These are phyloP conservation scores for Fremontodendron californicum DNA, from an alignment of 345 rosid species.

Conservation along the genomic window DNA sequence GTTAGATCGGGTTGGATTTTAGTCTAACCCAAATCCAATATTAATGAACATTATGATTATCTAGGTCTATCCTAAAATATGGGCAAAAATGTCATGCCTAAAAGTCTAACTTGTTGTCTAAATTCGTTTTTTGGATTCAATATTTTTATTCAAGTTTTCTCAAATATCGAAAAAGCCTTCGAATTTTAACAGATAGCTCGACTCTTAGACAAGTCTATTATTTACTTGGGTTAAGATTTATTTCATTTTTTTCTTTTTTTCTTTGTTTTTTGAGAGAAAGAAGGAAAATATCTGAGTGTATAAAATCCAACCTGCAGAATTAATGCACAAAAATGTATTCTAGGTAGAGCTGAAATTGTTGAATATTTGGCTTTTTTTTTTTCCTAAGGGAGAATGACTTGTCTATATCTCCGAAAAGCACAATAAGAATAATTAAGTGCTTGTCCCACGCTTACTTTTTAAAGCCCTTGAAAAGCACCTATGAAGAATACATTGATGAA, in stretches of 20 bases:
- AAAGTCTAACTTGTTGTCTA: no score
- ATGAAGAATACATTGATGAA: neutral
- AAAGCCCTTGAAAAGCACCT: neutral
- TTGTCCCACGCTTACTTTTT: constrained; percentile 1
- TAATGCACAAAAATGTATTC: neutral
- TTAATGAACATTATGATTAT: no score
- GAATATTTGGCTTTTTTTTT: neutral
- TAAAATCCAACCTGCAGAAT: neutral
- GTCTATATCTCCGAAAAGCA: neutral
- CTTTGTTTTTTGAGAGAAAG: neutral
- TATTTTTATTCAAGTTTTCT: no score
- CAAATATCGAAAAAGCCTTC: no score
- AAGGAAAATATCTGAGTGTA: neutral
- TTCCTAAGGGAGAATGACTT: neutral
- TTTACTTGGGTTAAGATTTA: neutral
- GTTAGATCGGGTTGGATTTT: no score
- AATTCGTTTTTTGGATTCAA: no score
- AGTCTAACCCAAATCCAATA: no score
- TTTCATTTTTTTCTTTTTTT: neutral
- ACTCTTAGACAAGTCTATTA: no score
- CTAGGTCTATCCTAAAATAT: no score
- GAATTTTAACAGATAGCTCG: no score
- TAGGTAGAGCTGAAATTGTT: constrained; percentile 8
- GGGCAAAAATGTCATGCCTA: no score
- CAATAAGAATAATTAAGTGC: constrained; percentile 4